A percentile compares a stretch with the other conserved stretches of the same genome.
These are phyloP conservation scores for Boletus reticulatus DNA, from an alignment of 768 basidiomycete genomes.

Conservation along the genomic window DNA sequence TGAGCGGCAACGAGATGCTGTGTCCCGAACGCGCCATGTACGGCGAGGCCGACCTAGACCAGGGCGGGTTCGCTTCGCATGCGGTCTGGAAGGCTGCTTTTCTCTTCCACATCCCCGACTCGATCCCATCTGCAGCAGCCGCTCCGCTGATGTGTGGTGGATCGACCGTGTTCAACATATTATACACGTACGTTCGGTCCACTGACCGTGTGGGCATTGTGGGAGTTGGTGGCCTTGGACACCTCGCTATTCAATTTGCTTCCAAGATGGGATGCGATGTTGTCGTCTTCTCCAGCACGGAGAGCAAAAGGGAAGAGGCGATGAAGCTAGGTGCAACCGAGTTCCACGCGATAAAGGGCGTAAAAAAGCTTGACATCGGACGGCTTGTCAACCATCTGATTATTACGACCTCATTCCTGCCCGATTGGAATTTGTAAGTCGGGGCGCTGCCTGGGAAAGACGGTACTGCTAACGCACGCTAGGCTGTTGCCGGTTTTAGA, in stretches of 20 bases:
- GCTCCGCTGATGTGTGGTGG: constrained; percentile 40
- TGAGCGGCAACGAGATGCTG: constrained; percentile 31
- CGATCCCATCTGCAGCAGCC: constrained; percentile 28
- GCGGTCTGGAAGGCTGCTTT: constrained; percentile 35
- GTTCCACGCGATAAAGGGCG: constrained; percentile 32
- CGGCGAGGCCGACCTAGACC: constrained; percentile 25
- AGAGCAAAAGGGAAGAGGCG: constrained; percentile 35
- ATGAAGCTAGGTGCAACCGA: constrained; percentile 34
- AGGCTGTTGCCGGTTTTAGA: constrained; percentile 29
- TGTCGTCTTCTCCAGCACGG: constrained; percentile 34
- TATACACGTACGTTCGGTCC: constrained; percentile 24
- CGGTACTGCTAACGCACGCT: not conserved
- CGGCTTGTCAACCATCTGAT: constrained; percentile 30
- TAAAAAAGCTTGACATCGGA: constrained; percentile 24
- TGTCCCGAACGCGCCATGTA: constrained; percentile 27
- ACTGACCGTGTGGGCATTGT: constrained; percentile 35
- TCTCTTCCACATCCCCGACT: constrained; percentile 35
- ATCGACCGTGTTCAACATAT: constrained; percentile 29
- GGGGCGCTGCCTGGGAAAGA: not conserved
- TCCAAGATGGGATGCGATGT: constrained; percentile 40
- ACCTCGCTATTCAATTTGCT: too few species aligned
- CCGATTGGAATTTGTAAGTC: constrained; percentile 32
- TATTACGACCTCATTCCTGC: constrained; percentile 28
- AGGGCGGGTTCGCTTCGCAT: constrained; percentile 36
- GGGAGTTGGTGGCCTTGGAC: constrained; percentile 36